Evolutionary conservation across 1,284 basidiomycete genomes (phyloP).

Genomic region (Trichosporon coremiiforme): DNA sequence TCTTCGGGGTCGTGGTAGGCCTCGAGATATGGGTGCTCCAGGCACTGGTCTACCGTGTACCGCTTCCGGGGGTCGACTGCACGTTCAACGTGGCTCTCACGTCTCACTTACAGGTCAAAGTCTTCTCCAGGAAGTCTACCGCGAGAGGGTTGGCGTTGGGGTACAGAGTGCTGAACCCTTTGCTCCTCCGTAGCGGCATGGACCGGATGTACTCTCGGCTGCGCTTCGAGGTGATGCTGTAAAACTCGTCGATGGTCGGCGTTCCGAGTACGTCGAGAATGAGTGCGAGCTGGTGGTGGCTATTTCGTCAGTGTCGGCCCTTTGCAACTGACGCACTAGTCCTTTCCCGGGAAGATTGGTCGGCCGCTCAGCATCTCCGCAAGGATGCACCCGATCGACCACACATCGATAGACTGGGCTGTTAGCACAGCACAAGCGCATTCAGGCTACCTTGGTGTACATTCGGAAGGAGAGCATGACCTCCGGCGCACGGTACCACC

Average conservation of each 20-base stretch:
- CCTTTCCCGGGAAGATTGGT: constrained; percentile 92
- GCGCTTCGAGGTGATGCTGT: constrained; percentile 79
- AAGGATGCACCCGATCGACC: constrained; percentile 95
- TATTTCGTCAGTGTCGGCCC: constrained; percentile 34
- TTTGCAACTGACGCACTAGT: constrained; percentile 63
- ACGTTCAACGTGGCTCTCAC: not conserved
- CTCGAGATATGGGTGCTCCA: constrained; percentile 89
- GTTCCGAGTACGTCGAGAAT: constrained; percentile 93
- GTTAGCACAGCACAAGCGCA: constrained; percentile 17
- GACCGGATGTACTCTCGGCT: constrained; percentile 88
- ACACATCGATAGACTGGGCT: constrained; percentile 84
- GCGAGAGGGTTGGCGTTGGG: constrained; percentile 83
- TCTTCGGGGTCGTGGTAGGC: constrained; percentile 88
- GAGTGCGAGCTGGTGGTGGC: constrained; percentile 85
- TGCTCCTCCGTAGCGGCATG: constrained; percentile 81
- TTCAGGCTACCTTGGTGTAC: constrained; percentile 74
- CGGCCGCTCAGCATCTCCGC: constrained; percentile 95
- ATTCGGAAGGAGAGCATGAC: constrained; percentile 97
- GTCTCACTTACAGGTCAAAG: constrained; percentile 66
- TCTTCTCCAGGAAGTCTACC: constrained; percentile 87
- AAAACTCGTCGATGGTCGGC: constrained; percentile 86
- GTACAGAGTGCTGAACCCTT: constrained; percentile 77
- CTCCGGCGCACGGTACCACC: constrained; percentile 85
- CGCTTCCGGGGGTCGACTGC: constrained; percentile 89
- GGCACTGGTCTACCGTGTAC: constrained; percentile 83